These are phyloP conservation scores for Penicillium sp. DNA, from an alignment of 2,329 filamentous ascomycete genomes.

Conservation along the genomic window DNA sequence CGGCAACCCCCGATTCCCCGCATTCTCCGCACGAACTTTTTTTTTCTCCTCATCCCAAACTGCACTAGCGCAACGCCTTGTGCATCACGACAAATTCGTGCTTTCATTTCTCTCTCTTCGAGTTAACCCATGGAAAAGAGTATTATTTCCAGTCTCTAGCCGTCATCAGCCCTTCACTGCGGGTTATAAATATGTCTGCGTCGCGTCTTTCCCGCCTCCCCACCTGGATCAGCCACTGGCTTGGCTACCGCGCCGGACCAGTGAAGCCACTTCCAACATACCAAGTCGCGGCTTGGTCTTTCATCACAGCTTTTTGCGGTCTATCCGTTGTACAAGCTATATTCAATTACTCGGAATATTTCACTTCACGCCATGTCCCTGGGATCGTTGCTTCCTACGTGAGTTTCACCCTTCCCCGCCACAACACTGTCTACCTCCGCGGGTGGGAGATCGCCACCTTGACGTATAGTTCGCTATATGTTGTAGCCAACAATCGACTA, in stretches of 20 bases:
- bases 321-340: conserved; percentile 29
- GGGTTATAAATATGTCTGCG: conserved; percentile 14
- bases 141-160: neutral
- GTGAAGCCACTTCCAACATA: conserved; percentile 28
- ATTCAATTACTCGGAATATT: conserved; percentile 34
- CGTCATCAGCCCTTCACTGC: neutral
- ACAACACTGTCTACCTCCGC: neutral
- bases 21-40: conserved; percentile 19
- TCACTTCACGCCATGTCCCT: conserved; percentile 28
- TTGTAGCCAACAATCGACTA: no score
- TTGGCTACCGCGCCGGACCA: conserved; percentile 30
- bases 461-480: no score
- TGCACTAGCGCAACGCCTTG: conserved; percentile 10
- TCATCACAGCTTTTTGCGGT: conserved; percentile 31
- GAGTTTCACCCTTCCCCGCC: conserved; percentile 3
- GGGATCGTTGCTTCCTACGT: conserved; percentile 34
- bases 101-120: neutral
- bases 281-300: conserved; percentile 31
- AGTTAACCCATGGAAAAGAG: neutral
- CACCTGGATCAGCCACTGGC: conserved; percentile 32
- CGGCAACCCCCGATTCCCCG: conserved; percentile 6
- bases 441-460: neutral
- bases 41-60: conserved; percentile 17
- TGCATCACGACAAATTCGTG: neutral
- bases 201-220: conserved; percentile 30